Evolutionary conservation across 495 filamentous ascomycete genomes (phyloP), one percentile per base, ranked within the genome.

Genomic region (Hypomontagnella monticulosa): DNA sequence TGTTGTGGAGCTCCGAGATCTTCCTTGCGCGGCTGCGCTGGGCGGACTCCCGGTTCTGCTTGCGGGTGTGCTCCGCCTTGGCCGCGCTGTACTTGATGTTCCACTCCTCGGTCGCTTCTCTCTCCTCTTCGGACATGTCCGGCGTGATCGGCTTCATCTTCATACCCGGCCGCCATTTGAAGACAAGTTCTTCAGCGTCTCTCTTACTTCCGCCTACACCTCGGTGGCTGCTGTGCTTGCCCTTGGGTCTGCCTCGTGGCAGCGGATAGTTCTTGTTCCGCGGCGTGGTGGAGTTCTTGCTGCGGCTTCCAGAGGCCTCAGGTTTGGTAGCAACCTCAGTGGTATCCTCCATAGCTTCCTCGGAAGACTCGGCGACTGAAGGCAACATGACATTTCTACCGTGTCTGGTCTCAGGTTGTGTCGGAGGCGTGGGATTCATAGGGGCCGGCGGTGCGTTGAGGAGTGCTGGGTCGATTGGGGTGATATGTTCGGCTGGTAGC

Each of bases 31-130:
- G 61, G 23, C 61, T 65, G 5, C 38, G 40, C 23, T 23, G 40
- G 1, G 61, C 61, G 3, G 61, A 65, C 4, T 38, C 33, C 0
- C 61, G 54, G 20, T 65, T 65, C 48, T 52, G 47, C 19, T 44
- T 33, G 0, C 61, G 47, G 4, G 34, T 52, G 11, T 57, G 54
- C 0, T 43, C 40, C 3, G 19, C 30, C 23, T 57, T 65, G 14
- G 53, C 61, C 2, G 41, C 18, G 4, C 46, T 33, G 3, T 18
- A 38, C 10, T n/a, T 16, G 1, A 10, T 19, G 54, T 65, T 65
- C 6, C 23, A 59, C 6, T 32, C 37, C 1, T 10, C 27, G 0
- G 48, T 27, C 20, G 36, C 40, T 11, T 46, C 23, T 6, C 10
- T 44, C n/a, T 59, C 54, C 10, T 53, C 54, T 4, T 44, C 40